Evolutionary conservation across 345 rosid species (phyloP).

Genomic region (Turritis glabra): DNA sequence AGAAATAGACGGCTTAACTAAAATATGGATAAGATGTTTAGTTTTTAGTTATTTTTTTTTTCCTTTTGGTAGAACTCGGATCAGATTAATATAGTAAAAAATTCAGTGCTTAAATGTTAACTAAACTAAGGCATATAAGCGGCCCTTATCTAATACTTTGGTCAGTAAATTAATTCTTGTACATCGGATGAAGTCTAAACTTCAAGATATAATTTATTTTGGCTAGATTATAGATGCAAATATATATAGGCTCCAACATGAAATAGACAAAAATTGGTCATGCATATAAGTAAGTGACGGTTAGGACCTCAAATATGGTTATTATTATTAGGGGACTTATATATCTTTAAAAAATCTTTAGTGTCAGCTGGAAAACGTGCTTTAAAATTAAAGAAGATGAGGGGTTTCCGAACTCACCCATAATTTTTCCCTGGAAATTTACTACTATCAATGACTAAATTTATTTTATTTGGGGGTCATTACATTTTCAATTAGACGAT

Average conservation of each 20-base stretch:
- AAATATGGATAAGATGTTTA: neutral
- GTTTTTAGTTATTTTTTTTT: neutral
- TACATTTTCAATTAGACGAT: neutral
- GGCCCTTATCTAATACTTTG: neutral
- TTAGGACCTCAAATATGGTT: constrained; percentile 11
- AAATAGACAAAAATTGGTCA: neutral
- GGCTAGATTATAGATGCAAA: neutral
- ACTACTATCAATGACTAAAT: neutral
- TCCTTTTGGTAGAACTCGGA: neutral
- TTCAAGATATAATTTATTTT: neutral
- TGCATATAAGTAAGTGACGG: neutral
- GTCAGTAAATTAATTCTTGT: neutral
- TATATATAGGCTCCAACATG: neutral
- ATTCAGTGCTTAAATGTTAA: neutral
- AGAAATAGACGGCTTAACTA: constrained; percentile 24
- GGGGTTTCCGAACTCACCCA: neutral
- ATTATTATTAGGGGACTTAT: neutral
- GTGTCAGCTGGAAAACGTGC: neutral
- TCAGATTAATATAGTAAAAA: neutral
- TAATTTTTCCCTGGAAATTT: neutral
- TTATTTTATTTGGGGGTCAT: neutral
- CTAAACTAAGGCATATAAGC: too few relatives aligned
- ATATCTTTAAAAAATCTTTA: neutral
- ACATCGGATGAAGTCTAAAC: neutral
- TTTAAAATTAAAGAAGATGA: neutral